Evolutionary conservation across 192 early-diverging fungal genomes (phyloP).

Genomic region (Chytriomyces sp.): DNA sequence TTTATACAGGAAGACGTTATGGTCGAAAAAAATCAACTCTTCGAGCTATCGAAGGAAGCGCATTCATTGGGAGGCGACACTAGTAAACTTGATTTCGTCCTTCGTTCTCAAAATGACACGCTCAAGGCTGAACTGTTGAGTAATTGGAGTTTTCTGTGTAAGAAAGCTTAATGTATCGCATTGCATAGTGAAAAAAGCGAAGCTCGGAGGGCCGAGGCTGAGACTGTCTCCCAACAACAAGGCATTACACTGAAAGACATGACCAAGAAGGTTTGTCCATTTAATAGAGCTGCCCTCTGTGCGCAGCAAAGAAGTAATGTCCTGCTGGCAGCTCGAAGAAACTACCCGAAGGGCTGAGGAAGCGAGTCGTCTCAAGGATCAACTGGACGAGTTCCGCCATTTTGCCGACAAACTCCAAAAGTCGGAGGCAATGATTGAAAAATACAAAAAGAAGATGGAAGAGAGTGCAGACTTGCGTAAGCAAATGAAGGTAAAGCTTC

Average conservation of each 20-base stretch:
- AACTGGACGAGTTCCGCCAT: constrained; percentile 89
- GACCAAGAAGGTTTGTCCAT: constrained; percentile 39
- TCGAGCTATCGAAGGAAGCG: not conserved
- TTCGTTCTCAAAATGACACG: constrained; percentile 83
- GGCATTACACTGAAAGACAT: constrained; percentile 65
- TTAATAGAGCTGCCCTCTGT: not conserved
- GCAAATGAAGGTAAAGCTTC: constrained; percentile 62
- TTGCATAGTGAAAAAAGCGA: constrained; percentile 74
- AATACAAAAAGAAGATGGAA: constrained; percentile 94
- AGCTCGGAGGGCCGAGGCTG: constrained; percentile 67
- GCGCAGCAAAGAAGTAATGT: too few species aligned
- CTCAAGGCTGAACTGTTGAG: constrained; percentile 78
- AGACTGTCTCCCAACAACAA: constrained; percentile 65
- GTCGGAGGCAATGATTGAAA: constrained; percentile 92
- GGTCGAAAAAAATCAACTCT: constrained; percentile 69
- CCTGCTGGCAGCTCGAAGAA: constrained; percentile 47
- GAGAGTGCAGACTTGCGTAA: constrained; percentile 79
- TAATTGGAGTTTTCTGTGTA: not conserved
- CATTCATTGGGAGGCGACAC: not conserved
- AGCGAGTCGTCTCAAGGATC: constrained; percentile 74
- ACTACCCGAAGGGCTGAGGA: constrained; percentile 60
- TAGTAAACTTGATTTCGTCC: constrained; percentile 66
- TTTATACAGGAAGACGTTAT: constrained; percentile 71
- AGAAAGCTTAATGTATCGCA: constrained; percentile 5
- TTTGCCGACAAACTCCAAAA: constrained; percentile 90